A percentile compares a stretch with the other conserved stretches of the same genome.
phyloP scores from a whole-genome alignment of 805 yeast species.

The Pichia cephalocereana region DNA sequence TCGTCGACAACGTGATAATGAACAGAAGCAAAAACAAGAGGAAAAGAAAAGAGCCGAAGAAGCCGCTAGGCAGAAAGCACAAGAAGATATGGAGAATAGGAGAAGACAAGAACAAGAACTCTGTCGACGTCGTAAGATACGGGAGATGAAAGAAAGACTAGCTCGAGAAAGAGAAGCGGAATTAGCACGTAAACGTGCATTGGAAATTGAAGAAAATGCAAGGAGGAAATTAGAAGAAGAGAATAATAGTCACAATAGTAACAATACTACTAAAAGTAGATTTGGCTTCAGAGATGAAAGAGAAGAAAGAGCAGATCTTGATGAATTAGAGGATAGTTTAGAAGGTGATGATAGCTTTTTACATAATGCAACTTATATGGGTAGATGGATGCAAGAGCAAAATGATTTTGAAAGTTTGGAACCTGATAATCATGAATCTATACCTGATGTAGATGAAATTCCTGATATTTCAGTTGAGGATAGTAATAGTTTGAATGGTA shows the following conservation, averaged over 20 bases:
- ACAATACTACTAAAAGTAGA: no score
- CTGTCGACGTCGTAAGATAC: constrained; percentile 1
- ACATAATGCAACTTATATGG: neutral
- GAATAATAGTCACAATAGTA: neutral
- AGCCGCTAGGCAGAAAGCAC: neutral
- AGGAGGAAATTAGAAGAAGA: neutral
- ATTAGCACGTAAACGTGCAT: constrained; percentile 1
- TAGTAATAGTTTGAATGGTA: neutral
- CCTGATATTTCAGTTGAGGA: no score
- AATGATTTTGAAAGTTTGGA: neutral
- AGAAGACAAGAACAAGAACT: constrained; percentile 1
- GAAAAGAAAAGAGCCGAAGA: neutral
- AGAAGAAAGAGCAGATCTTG: neutral
- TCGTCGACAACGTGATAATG: no score
- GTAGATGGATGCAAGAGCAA: neutral
- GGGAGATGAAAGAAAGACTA: neutral
- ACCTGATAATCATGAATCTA: no score
- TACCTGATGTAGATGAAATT: no score
- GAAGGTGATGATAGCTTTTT: neutral
- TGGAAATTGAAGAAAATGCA: constrained; percentile 5
- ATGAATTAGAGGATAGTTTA: neutral
- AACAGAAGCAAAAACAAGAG: neutral
- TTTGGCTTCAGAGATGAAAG: neutral
- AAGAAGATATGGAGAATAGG: constrained; percentile 1
- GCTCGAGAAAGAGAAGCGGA: constrained; percentile 3